Base-by-base conservation (phyloP, 2,329 filamentous ascomycete species). In the Neopestalotiopsis sp. region DNA sequence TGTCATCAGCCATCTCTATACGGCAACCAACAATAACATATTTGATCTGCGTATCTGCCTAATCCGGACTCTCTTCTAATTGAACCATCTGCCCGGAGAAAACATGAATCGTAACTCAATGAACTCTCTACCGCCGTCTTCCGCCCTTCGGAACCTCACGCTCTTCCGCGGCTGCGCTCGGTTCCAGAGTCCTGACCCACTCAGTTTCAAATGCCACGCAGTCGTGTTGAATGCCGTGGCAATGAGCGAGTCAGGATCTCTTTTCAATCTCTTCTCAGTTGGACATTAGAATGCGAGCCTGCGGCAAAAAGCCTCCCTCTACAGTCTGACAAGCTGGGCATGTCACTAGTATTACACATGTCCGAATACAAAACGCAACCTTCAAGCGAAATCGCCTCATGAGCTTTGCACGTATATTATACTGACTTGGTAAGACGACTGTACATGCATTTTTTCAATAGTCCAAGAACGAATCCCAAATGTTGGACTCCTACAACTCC, bases 201-300 rank as follows among this genome's bases (percentile, higher is more conserved):
- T 10, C 64, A 32, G 64, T 66, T 66, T 58, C 45, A 57, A 67
- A 64, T 59, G 24, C 57, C 57, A 53, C 59, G 28, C 59, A 59
- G 57, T 20, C 45, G n/a, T 53, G 14, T 24, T 53, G 45, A 20
- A 20, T n/a, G 45, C 45, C 45, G 17, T 20, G 45, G 45, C 45
- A 53, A 24, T 24, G 45, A 53, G 17, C 45, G 45, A 53, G 45
- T 53, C 45, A 53, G 45, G 34, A 3, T 1, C 34, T 38, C 34
- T 38, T 38, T 7, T 24, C 24, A 28, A 28, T 28, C 24, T 28
- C 24, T 28, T 28, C 24, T 28, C 24, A 28, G 10, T 38, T 38
- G 6, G 34, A 38, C 34, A 38, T 17, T 4, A 10, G n/a, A 6
- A 24, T 17, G 9, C 20, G 45, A 9, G 20, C 3, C n/a, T n/a